These are phyloP conservation scores for Trichoderma asperelloides DNA, from an alignment of 495 filamentous ascomycete species.

Conservation along the genomic window DNA sequence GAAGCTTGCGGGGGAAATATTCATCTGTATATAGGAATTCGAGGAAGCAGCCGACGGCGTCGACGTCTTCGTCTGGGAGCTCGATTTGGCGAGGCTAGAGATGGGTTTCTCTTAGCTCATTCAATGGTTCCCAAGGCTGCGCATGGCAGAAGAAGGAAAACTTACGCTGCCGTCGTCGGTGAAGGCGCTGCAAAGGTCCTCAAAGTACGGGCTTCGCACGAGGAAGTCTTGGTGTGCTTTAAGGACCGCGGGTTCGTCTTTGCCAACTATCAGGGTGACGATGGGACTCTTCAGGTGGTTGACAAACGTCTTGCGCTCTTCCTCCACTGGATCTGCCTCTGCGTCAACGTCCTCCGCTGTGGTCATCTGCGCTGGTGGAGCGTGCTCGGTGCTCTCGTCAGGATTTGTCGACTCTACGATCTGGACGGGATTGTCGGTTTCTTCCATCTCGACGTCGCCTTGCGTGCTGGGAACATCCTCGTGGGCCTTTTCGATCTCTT, in stretches of 20 bases:
- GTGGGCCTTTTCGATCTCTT: background rate
- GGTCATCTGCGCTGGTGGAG: background rate
- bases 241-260: slow-evolving; percentile 49
- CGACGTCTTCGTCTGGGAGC: slow-evolving; percentile 61
- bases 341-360: background rate
- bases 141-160: slow-evolving; percentile 1
- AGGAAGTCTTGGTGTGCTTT: slow-evolving; percentile 76
- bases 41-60: slow-evolving; percentile 78
- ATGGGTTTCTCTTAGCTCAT: background rate
- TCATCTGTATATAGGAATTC: slow-evolving; percentile 90
- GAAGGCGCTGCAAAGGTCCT: slow-evolving; percentile 50
- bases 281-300: slow-evolving; percentile 72
- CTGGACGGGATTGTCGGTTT: background rate
- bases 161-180: slow-evolving; percentile 40
- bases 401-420: background rate
- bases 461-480: background rate
- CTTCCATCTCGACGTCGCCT: slow-evolving; percentile 9
- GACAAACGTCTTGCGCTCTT: slow-evolving; percentile 30
- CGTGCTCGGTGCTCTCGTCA: background rate
- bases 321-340: slow-evolving; percentile 13
- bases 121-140: background rate
- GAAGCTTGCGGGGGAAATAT: slow-evolving; percentile 65
- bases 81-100: slow-evolving; percentile 53
- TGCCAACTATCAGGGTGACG: slow-evolving; percentile 65
- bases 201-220: slow-evolving; percentile 62